phyloP scores from a whole-genome alignment of 345 rosid species.

The Noccaea bulbosa region DNA sequence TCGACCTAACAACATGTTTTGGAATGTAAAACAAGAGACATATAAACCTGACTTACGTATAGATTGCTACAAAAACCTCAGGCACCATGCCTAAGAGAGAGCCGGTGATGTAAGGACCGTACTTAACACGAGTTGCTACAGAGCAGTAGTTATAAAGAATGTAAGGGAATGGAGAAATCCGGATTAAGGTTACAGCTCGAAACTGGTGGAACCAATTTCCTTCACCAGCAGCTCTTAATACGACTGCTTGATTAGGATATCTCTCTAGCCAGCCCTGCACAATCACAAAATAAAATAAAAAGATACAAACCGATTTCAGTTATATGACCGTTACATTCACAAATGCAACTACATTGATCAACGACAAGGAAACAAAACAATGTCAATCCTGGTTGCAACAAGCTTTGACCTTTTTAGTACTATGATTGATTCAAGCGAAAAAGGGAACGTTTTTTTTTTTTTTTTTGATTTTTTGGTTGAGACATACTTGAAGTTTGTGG shows the following conservation, averaged over 20 bases:
- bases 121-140: conserved; percentile 84
- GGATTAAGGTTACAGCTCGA: conserved; percentile 73
- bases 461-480: neutral
- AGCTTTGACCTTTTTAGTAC: conserved; percentile 7
- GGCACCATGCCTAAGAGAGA: conserved; percentile 88
- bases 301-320: neutral
- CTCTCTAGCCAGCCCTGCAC: conserved; percentile 85
- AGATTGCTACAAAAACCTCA: conserved; percentile 79
- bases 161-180: conserved; percentile 98
- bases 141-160: conserved; percentile 88
- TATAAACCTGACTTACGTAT: conserved; percentile 66
- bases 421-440: conserved; percentile 27
- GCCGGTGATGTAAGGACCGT: conserved; percentile 82
- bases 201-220: conserved; percentile 96
- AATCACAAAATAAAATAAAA: neutral
- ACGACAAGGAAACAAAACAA: conserved; percentile 1
- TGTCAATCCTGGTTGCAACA: neutral
- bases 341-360: conserved; percentile 24
- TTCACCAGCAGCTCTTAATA: conserved; percentile 89
- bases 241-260: conserved; percentile 85
- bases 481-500: conserved; percentile 71
- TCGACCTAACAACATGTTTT: neutral
- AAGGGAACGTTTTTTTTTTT: too few relatives aligned
- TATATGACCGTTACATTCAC: neutral
- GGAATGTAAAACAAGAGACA: neutral